These are phyloP conservation scores for Phytophthora palmivora DNA, from an alignment of 352 stramenopile genomes.

Conservation along the genomic window DNA sequence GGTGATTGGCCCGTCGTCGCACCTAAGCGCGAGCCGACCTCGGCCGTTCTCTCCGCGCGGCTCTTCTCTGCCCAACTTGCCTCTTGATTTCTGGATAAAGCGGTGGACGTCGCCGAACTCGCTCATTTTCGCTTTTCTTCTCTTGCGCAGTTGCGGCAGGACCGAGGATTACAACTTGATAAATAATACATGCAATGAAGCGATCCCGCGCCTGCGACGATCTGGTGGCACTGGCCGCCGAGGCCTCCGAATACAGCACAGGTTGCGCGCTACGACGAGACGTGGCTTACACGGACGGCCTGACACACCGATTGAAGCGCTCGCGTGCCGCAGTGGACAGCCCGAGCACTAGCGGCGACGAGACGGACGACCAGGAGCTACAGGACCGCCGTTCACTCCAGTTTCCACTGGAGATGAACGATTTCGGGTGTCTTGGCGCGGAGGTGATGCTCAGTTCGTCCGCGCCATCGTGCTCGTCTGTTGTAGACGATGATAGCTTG, in stretches of 20 bases:
- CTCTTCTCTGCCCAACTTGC: slow-evolving; percentile 15
- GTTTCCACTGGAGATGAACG: slow-evolving; percentile 32
- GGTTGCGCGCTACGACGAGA: background rate
- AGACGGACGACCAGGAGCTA: slow-evolving; percentile 18
- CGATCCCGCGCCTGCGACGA: slow-evolving; percentile 76
- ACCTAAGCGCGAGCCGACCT: background rate
- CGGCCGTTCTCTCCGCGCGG: slow-evolving; percentile 8
- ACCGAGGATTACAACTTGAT: background rate
- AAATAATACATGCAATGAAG: slow-evolving; percentile 52
- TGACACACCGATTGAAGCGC: slow-evolving; percentile 34
- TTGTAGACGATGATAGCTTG: slow-evolving; percentile 33
- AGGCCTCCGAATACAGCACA: slow-evolving; percentile 17
- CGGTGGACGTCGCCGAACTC: slow-evolving; percentile 21
- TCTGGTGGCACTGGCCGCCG: slow-evolving; percentile 58
- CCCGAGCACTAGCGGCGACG: slow-evolving; percentile 15
- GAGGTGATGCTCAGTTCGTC: slow-evolving; percentile 21
- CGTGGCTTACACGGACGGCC: slow-evolving; percentile 21
- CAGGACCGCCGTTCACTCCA: slow-evolving; percentile 30
- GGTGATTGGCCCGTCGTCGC: slow-evolving; percentile 10
- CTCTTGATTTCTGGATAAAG: slow-evolving; percentile 27
- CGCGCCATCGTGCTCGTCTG: slow-evolving; percentile 14
- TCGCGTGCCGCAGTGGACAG: slow-evolving; percentile 26
- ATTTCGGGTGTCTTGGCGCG: slow-evolving; percentile 13
- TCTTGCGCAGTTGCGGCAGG: slow-evolving; percentile 16
- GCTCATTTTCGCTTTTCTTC: slow-evolving; percentile 42